Conservation (phyloP, 768 basidiomycete species). For the Nidula microcarpa region DNA sequence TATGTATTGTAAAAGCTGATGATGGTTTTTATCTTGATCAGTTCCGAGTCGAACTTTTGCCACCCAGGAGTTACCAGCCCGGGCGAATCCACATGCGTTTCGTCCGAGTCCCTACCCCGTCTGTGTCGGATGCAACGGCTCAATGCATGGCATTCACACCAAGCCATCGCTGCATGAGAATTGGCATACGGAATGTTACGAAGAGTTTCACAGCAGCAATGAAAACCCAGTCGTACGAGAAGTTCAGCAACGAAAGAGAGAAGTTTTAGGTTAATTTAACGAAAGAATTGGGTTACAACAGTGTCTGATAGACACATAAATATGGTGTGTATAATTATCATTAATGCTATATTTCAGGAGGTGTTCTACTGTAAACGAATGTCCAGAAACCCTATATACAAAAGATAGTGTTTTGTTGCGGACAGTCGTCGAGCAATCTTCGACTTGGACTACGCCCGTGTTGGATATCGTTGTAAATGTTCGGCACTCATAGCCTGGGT, state of each 20-base stretch:
- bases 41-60: neutral
- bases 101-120: conserved; percentile 4
- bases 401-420: too few relatives aligned
- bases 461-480: too few relatives aligned
- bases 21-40: too few relatives aligned
- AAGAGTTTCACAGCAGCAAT: neutral
- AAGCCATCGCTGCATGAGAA: neutral
- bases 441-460: too few relatives aligned
- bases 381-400: too few relatives aligned
- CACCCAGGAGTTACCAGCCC: neutral
- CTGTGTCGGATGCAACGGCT: conserved; percentile 7
- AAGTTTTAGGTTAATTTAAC: neutral
- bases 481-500: too few relatives aligned
- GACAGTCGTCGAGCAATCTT: too few relatives aligned
- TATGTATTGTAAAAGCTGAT: too few relatives aligned
- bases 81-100: neutral
- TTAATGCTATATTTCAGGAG: too few relatives aligned
- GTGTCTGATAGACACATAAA: neutral
- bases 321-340: too few relatives aligned
- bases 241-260: neutral
- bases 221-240: neutral
- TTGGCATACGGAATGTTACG: conserved; percentile 4
- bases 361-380: too few relatives aligned
- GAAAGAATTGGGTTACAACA: neutral
- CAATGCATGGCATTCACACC: conserved; percentile 2